Evolutionary conservation across 2,329 filamentous ascomycete species (phyloP).

Genomic region (Elsinoe ampelina): DNA sequence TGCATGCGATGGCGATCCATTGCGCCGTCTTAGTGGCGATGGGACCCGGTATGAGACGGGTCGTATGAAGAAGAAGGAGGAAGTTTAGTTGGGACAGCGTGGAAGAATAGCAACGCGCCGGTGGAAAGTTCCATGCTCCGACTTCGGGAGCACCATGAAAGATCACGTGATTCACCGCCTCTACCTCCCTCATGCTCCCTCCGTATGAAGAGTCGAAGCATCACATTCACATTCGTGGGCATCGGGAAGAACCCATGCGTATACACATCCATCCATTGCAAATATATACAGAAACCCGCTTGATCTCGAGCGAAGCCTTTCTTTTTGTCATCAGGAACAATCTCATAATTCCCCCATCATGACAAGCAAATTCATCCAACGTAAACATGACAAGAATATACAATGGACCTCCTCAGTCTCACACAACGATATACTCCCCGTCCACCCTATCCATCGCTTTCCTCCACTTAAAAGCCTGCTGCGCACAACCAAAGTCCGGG

Average conservation of each 20-base stretch:
- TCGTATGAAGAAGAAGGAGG: no score
- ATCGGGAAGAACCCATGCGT: neutral
- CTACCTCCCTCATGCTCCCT: no score
- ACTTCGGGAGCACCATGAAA: no score
- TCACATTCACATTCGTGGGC: no score
- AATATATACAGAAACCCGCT: neutral
- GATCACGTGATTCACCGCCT: no score
- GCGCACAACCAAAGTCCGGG: slow-evolving; percentile 13
- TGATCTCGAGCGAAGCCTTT: neutral
- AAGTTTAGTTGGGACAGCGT: no score
- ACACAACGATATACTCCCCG: slow-evolving; percentile 45
- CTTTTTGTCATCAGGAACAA: neutral
- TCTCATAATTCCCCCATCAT: slow-evolving; percentile 1
- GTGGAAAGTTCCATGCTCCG: no score
- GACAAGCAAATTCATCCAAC: neutral
- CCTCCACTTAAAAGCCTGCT: slow-evolving; percentile 40
- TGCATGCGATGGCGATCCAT: no score
- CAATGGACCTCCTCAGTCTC: slow-evolving; percentile 17
- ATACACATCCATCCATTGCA: neutral
- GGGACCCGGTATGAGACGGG: no score
- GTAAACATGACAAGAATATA: neutral
- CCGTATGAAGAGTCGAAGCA: no score
- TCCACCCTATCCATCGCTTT: slow-evolving; percentile 42
- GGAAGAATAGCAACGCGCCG: no score
- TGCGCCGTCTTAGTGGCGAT: no score